Evolutionary conservation across 1,139 yeast genomes (phyloP).

Genomic region (Debaryomycetaceae sp.): DNA sequence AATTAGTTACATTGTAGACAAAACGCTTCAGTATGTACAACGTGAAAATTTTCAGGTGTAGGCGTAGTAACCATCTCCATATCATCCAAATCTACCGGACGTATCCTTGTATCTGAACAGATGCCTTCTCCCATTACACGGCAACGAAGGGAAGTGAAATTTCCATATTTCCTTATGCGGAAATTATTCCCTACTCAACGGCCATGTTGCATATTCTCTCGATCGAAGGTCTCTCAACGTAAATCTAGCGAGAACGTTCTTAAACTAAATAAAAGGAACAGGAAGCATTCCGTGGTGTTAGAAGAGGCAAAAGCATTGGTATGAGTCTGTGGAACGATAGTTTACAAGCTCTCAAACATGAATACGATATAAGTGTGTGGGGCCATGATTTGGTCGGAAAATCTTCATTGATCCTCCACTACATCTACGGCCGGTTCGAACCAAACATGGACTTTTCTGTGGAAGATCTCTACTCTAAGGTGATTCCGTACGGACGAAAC

Average conservation of each 20-base stretch:
- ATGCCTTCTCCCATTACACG: background rate
- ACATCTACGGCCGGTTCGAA: conserved; percentile 20
- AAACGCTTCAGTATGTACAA: background rate
- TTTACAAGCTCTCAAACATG: conserved; percentile 17
- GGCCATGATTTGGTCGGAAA: conserved; percentile 32
- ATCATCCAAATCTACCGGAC: background rate
- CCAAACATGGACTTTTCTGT: conserved; percentile 18
- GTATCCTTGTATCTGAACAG: background rate
- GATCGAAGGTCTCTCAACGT: background rate
- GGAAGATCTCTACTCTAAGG: conserved; percentile 32
- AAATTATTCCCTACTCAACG: background rate
- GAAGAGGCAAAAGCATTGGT: background rate
- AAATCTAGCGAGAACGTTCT: conserved; percentile 1
- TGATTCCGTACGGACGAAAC: conserved; percentile 11
- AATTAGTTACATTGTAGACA: background rate
- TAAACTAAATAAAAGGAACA: background rate
- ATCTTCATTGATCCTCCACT: conserved; percentile 25
- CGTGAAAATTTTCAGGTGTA: background rate
- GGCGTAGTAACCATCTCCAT: background rate
- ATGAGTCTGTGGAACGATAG: conserved; percentile 10
- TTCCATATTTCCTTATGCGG: background rate
- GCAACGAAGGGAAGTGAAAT: background rate
- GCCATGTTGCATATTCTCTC: conserved; percentile 2
- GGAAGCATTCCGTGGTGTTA: background rate
- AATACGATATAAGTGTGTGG: conserved; percentile 32